A percentile compares a stretch with the other conserved stretches of the same genome.
Conservation (phyloP, 1,284 basidiomycete species). For the Pseudozyma sp. region DNA sequence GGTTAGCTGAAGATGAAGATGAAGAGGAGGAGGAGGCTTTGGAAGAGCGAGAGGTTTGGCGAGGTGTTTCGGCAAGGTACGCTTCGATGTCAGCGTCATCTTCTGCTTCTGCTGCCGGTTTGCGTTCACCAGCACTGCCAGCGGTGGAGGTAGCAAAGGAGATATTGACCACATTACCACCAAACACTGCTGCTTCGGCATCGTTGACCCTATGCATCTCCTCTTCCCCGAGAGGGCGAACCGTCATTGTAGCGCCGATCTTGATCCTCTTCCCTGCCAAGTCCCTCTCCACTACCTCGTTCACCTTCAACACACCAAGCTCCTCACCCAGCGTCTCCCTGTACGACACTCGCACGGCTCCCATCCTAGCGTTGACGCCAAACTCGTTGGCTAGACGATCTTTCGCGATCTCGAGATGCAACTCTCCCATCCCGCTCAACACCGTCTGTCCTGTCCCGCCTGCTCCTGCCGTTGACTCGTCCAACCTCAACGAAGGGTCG, state of each 20-base stretch:
- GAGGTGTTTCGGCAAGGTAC: conserved; percentile 15
- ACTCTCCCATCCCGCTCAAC: conserved; percentile 83
- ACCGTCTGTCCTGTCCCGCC: conserved; percentile 80
- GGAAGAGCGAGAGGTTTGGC: background rate
- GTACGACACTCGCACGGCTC: conserved; percentile 81
- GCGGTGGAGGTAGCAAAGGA: conserved; percentile 7
- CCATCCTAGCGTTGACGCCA: conserved; percentile 81
- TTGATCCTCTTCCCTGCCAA: conserved; percentile 59
- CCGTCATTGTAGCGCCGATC: conserved; percentile 39
- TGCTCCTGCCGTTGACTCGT: conserved; percentile 35
- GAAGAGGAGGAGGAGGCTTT: background rate
- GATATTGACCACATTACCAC: conserved; percentile 57
- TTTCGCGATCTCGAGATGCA: conserved; percentile 88
- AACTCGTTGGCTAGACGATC: conserved; percentile 83
- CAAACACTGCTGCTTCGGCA: conserved; percentile 21
- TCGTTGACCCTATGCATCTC: conserved; percentile 15
- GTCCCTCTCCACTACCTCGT: conserved; percentile 59
- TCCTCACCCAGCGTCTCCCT: conserved; percentile 76
- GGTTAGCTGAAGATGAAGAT: too few species aligned
- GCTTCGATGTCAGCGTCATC: conserved; percentile 28
- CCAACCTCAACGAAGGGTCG: conserved; percentile 82
- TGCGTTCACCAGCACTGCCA: background rate
- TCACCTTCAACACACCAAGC: conserved; percentile 15
- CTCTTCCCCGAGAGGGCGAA: conserved; percentile 40
- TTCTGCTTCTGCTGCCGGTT: conserved; percentile 1